A percentile compares a stretch with the other conserved stretches of the same genome.
Evolutionary conservation across 495 filamentous ascomycete genomes (phyloP).

Genomic region (Penicillium cinerascens): DNA sequence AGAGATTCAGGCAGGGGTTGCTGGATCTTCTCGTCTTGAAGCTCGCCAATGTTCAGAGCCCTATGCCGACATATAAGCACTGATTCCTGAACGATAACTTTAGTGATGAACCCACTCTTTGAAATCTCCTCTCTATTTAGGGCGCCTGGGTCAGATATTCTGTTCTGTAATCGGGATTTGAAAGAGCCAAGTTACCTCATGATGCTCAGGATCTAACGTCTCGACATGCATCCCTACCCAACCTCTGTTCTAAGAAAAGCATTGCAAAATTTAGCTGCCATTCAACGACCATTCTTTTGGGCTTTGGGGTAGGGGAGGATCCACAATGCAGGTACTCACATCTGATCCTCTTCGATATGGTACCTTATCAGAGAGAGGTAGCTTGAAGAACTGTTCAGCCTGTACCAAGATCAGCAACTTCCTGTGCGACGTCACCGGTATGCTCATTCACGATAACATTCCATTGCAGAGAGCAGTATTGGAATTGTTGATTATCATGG

Average conservation of each 20-base stretch:
- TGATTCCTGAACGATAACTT: no score
- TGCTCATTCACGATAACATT: no score
- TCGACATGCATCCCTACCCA: conserved; percentile 78
- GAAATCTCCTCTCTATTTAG: conserved; percentile 5
- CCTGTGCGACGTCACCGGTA: no score
- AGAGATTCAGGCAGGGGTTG: conserved; percentile 66
- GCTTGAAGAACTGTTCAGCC: conserved; percentile 67
- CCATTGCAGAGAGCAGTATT: no score
- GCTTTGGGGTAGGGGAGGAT: no score
- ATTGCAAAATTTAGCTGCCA: neutral
- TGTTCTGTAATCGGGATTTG: neutral
- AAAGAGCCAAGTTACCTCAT: conserved; percentile 48
- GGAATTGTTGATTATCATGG: no score
- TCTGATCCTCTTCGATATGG: conserved; percentile 60
- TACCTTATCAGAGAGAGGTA: conserved; percentile 61
- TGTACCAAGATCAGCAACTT: conserved; percentile 38
- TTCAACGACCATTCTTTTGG: no score
- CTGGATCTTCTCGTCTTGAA: conserved; percentile 56
- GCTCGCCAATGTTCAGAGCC: conserved; percentile 77
- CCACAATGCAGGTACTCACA: conserved; percentile 23
- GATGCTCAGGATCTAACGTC: conserved; percentile 71
- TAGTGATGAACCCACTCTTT: conserved; percentile 3
- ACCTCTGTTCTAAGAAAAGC: conserved; percentile 61
- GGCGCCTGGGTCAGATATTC: neutral
- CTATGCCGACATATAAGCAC: conserved; percentile 31